phyloP scores from a whole-genome alignment of 768 basidiomycete genomes.

The Dacryopinax spathularia region DNA sequence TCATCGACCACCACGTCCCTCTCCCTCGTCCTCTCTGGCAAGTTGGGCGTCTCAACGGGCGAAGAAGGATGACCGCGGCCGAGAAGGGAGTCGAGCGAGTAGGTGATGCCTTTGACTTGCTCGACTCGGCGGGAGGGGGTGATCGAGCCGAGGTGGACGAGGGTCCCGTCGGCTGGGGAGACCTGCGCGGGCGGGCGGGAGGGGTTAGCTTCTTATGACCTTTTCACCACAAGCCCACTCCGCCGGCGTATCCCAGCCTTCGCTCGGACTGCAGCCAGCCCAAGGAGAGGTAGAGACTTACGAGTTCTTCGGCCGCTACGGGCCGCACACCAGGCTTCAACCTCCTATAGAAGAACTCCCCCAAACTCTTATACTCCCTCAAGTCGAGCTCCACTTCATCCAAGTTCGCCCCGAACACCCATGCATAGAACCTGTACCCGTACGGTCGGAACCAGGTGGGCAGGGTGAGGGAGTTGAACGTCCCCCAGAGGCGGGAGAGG shows the following conservation, averaged over 20 bases:
- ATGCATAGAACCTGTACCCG: constrained; percentile 73
- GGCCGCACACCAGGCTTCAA: constrained; percentile 72
- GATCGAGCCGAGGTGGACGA: constrained; percentile 85
- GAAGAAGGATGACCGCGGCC: constrained; percentile 33
- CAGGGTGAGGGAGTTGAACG: constrained; percentile 80
- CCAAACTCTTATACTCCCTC: constrained; percentile 66
- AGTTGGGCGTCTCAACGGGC: constrained; percentile 31
- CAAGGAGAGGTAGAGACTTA: constrained; percentile 24
- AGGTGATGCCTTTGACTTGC: constrained; percentile 95
- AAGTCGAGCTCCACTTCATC: constrained; percentile 83
- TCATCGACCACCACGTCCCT: constrained; percentile 57
- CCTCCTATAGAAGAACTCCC: constrained; percentile 87
- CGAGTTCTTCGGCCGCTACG: constrained; percentile 59
- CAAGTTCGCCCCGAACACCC: constrained; percentile 85
- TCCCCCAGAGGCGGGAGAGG: constrained; percentile 94
- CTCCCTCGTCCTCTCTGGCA: no score
- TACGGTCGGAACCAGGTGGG: constrained; percentile 92
- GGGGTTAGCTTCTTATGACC: neutral
- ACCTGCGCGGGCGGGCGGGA: constrained; percentile 34
- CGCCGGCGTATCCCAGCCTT: neutral
- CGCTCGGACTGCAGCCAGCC: neutral
- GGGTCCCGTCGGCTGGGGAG: constrained; percentile 84
- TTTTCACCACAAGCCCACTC: neutral
- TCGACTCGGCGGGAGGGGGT: constrained; percentile 61
- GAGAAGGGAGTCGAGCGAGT: constrained; percentile 85